Conservation (phyloP, 116 monocot species). For the Cymodocea nodosa region DNA sequence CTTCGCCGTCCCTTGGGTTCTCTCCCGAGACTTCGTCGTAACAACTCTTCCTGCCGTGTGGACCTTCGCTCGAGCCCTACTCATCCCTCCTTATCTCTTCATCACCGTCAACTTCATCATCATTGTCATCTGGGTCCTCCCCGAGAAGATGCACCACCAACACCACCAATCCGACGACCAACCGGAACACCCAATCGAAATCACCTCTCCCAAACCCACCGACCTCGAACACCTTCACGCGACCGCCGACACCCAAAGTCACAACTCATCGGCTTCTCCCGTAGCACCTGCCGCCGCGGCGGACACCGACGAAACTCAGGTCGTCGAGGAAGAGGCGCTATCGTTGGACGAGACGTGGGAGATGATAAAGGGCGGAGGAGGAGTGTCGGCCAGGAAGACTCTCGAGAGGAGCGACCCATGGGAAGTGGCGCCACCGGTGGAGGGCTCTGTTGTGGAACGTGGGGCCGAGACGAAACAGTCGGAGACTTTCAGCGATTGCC, state of each 20-base stretch:
- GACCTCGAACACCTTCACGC: not conserved
- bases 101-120: conserved; percentile 54
- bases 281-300: not conserved
- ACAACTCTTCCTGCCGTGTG: conserved; percentile 16
- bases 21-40: conserved; percentile 8
- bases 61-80: conserved; percentile 14
- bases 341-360: conserved; percentile 63
- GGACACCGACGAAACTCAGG: not conserved
- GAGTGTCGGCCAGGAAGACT: not conserved
- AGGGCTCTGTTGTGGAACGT: not conserved
- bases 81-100: conserved; percentile 36
- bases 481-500: conserved; percentile 15
- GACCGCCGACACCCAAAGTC: not conserved
- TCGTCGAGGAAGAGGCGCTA: conserved; percentile 7
- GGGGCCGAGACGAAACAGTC: conserved; percentile 15
- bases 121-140: conserved; percentile 45
- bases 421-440: conserved; percentile 1
- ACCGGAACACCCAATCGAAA: not conserved
- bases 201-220: not conserved
- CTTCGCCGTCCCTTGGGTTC: conserved; percentile 12
- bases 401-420: not conserved
- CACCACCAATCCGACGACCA: not conserved
- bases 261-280: not conserved
- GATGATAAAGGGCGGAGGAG: conserved; percentile 25
- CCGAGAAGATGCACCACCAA: conserved; percentile 11